A percentile compares a stretch with the other conserved stretches of the same genome.
These are phyloP conservation scores for Melaleuca alternifolia DNA, from an alignment of 345 rosid genomes.

Conservation along the genomic window DNA sequence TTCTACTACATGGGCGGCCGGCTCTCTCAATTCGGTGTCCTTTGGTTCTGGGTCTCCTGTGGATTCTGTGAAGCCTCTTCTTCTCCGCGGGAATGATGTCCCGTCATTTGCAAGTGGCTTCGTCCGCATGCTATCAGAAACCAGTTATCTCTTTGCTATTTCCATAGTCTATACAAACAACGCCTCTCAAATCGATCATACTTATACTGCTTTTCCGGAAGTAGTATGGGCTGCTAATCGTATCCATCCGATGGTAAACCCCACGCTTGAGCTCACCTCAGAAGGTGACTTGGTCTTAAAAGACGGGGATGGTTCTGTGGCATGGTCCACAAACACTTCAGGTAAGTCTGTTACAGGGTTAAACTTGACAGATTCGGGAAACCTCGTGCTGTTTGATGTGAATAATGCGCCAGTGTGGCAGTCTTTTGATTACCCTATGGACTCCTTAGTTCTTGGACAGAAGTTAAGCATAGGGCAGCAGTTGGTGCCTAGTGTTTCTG, in stretches of 20 bases:
- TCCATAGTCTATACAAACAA: neutral
- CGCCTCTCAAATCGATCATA: neutral
- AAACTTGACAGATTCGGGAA: constrained; percentile 2
- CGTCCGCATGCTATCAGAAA: neutral
- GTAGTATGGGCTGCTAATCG: constrained; percentile 23
- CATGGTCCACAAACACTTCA: constrained; percentile 8
- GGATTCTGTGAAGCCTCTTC: neutral
- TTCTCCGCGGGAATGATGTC: neutral
- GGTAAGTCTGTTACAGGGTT: constrained; percentile 2
- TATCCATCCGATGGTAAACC: neutral
- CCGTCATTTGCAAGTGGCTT: neutral
- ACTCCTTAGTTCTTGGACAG: constrained; percentile 8
- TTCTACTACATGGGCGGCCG: neutral
- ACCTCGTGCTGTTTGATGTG: constrained; percentile 5
- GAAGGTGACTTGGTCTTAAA: constrained; percentile 6
- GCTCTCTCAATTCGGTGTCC: neutral
- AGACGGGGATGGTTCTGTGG: constrained; percentile 1
- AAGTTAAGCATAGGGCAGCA: neutral
- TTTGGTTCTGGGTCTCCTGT: neutral
- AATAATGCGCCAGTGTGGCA: constrained; percentile 10
- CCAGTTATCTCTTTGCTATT: neutral
- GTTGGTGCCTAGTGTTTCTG: constrained; percentile 6
- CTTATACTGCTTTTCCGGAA: neutral
- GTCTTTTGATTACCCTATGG: constrained; percentile 9
- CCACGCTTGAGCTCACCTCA: constrained; percentile 1